Percentiles rank a stretch among this genome's conserved stretches.
Evolutionary conservation across 192 early-diverging fungal species (phyloP).

Genomic region (Diversispora epigaea): DNA sequence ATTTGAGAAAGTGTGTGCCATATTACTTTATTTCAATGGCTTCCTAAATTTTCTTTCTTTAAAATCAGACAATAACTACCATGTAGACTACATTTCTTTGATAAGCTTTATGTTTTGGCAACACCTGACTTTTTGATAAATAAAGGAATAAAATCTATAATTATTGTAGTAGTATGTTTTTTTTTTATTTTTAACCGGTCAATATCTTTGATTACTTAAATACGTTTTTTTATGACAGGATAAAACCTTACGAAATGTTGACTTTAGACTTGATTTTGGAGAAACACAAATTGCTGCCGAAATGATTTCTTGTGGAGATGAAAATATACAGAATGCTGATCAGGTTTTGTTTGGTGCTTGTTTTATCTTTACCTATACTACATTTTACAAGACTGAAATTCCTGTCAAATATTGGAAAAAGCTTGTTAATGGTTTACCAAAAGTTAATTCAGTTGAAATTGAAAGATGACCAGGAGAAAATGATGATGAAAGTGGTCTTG

Average conservation of each 20-base stretch:
- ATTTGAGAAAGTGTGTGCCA: not conserved
- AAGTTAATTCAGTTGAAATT: not conserved
- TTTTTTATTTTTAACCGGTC: not conserved
- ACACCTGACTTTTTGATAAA: conserved; percentile 7
- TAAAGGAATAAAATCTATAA: no score
- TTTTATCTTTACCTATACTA: not conserved
- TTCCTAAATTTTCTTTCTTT: conserved; percentile 15
- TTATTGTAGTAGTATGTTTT: no score
- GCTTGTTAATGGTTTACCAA: conserved; percentile 2
- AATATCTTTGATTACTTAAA: conserved; percentile 9
- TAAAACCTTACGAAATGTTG: conserved; percentile 6
- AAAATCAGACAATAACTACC: conserved; percentile 8
- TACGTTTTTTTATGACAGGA: conserved; percentile 11
- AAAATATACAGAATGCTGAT: not conserved
- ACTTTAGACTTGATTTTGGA: not conserved
- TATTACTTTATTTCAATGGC: not conserved
- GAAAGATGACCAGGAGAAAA: not conserved
- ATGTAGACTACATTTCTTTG: not conserved
- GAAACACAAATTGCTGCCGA: conserved; percentile 1
- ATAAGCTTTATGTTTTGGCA: not conserved
- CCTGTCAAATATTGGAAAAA: not conserved
- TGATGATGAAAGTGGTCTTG: not conserved
- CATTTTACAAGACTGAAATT: not conserved
- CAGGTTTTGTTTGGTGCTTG: not conserved
- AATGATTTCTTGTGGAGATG: conserved; percentile 11